Conservation (phyloP, 1,139 yeast species). For the Pichia sp. region DNA sequence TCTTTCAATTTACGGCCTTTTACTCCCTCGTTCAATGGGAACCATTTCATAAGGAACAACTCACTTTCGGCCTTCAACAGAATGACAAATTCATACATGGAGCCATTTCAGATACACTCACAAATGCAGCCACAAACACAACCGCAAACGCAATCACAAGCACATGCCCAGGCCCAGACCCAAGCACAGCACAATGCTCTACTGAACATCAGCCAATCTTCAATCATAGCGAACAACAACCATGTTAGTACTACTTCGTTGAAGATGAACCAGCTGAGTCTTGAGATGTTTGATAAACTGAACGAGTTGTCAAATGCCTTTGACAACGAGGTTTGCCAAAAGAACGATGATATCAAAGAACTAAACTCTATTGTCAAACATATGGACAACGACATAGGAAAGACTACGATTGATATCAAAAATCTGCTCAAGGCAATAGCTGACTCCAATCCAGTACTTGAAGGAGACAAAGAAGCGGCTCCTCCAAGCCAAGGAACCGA, state of each 20-base stretch:
- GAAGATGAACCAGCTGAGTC: constrained; percentile 44
- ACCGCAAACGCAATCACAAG: neutral
- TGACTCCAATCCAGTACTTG: neutral
- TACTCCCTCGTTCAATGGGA: constrained; percentile 12
- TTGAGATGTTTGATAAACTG: constrained; percentile 42
- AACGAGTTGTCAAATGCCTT: constrained; percentile 53
- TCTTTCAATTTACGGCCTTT: constrained; percentile 17
- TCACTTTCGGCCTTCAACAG: neutral
- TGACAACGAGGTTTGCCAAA: constrained; percentile 47
- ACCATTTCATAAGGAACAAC: neutral
- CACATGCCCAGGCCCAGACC: neutral
- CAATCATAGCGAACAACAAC: neutral
- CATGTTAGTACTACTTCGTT: constrained; percentile 25
- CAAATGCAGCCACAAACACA: neutral
- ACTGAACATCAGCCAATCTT: constrained; percentile 7
- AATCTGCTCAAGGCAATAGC: neutral
- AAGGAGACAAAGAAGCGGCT: neutral
- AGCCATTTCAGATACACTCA: constrained; percentile 10
- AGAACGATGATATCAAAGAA: constrained; percentile 38
- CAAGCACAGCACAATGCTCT: neutral
- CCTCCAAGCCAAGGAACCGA: neutral
- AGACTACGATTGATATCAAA: constrained; percentile 21
- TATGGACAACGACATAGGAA: constrained; percentile 29
- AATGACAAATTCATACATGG: constrained; percentile 9
- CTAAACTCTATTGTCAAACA: constrained; percentile 26